Percentiles rank a stretch among this genome's conserved stretches.
Conservation (phyloP, 2,329 filamentous ascomycete species). For the Microsporum audouinii region DNA sequence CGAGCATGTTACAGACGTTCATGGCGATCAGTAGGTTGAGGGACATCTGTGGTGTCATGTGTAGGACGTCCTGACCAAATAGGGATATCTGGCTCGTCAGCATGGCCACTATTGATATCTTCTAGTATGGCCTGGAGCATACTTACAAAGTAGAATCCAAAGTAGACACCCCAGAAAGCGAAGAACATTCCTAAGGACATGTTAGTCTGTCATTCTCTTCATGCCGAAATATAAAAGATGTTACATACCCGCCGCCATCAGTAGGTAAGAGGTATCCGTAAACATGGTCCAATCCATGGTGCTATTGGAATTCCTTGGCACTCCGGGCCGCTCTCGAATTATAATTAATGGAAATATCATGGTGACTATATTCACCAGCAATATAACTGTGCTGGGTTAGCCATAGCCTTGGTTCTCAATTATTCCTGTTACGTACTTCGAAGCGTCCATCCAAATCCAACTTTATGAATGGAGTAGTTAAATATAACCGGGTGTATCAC, state of each 20-base stretch:
- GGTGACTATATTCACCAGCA: conserved; percentile 17
- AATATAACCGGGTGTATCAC: conserved; percentile 24
- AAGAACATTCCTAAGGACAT: conserved; percentile 18
- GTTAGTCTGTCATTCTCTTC: background rate
- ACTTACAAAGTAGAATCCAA: conserved; percentile 22
- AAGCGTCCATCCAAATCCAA: conserved; percentile 25
- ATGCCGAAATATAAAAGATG: background rate
- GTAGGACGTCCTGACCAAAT: conserved; percentile 20
- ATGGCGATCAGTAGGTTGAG: conserved; percentile 24
- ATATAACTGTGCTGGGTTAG: conserved; percentile 8
- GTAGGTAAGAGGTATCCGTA: conserved; percentile 14
- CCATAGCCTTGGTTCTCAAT: background rate
- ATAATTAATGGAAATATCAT: conserved; percentile 14
- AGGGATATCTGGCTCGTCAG: conserved; percentile 17
- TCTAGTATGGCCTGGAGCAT: background rate
- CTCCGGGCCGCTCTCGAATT: conserved; percentile 8
- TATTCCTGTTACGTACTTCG: conserved; percentile 15
- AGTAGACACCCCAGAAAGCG: conserved; percentile 24
- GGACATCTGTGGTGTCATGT: conserved; percentile 16
- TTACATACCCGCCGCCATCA: conserved; percentile 17
- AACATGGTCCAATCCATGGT: conserved; percentile 13
- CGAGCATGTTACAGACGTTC: conserved; percentile 22
- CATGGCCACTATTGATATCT: background rate
- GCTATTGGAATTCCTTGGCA: background rate
- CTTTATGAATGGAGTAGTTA: conserved; percentile 20